Conservation (phyloP, 2,329 filamentous ascomycete genomes). For the Proliferodiscus dingleyae region DNA sequence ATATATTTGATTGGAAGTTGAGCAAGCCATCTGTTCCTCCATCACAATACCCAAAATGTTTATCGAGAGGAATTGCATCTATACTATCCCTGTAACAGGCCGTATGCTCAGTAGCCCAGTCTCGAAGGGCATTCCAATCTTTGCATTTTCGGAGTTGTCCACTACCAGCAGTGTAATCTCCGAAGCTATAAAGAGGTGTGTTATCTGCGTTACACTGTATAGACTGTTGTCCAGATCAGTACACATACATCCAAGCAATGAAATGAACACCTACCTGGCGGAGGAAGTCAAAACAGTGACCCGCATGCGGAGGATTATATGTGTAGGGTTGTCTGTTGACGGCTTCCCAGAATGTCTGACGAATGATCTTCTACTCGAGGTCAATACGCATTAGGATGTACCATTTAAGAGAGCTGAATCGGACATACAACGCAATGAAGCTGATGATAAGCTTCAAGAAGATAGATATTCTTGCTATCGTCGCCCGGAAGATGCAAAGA, state of each 20-base stretch:
- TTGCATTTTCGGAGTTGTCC: constrained; percentile 1
- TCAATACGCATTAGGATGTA: neutral
- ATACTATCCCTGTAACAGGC: constrained; percentile 3
- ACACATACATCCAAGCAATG: too few species aligned
- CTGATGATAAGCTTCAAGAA: neutral
- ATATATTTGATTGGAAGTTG: too few species aligned
- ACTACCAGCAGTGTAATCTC: neutral
- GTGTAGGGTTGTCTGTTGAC: neutral
- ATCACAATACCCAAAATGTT: too few species aligned
- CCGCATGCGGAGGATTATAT: neutral
- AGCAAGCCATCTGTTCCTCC: too few species aligned
- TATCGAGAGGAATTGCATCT: neutral
- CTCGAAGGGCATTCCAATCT: constrained; percentile 7
- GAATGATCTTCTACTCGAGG: neutral
- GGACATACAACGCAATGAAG: neutral
- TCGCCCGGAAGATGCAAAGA: neutral
- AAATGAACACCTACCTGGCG: too few species aligned
- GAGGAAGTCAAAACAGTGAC: constrained; percentile 4
- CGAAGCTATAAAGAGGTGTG: constrained; percentile 1
- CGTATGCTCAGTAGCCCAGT: constrained; percentile 1
- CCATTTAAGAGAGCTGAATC: neutral
- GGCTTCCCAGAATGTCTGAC: neutral
- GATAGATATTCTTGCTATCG: neutral
- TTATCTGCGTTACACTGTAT: constrained; percentile 10
- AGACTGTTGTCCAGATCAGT: too few species aligned